Evolutionary conservation across 345 rosid genomes (phyloP).

Genomic region (Aquilaria malaccensis): DNA sequence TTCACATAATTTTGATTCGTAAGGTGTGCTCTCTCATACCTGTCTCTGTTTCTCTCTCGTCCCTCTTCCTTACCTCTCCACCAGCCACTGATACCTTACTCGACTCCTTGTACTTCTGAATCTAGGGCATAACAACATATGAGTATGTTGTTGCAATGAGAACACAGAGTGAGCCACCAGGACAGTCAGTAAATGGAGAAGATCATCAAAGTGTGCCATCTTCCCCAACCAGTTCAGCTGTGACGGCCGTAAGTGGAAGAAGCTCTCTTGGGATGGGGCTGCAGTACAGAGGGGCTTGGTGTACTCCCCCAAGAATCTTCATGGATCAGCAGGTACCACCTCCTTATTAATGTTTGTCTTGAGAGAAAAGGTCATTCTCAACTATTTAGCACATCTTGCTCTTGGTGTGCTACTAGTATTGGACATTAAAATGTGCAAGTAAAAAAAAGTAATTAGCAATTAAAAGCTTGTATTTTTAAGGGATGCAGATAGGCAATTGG

Average conservation of each 20-base stretch:
- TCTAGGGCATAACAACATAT: slow-evolving; percentile 88
- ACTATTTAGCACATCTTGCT: too few relatives aligned
- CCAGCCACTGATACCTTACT: slow-evolving; percentile 6
- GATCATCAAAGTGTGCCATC: slow-evolving; percentile 65
- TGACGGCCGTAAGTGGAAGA: slow-evolving; percentile 76
- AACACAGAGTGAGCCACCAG: slow-evolving; percentile 74
- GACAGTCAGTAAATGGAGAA: slow-evolving; percentile 59
- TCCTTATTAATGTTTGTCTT: neutral
- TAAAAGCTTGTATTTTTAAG: neutral
- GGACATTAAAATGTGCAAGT: neutral
- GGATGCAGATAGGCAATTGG: neutral
- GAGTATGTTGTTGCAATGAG: slow-evolving; percentile 95
- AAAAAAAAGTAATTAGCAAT: neutral
- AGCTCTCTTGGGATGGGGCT: slow-evolving; percentile 83
- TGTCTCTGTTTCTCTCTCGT: neutral
- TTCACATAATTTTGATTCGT: slow-evolving; percentile 81
- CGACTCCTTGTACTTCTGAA: slow-evolving; percentile 9
- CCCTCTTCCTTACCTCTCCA: neutral
- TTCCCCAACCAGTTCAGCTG: slow-evolving; percentile 83
- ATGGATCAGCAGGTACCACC: slow-evolving; percentile 77
- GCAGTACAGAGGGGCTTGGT: slow-evolving; percentile 86
- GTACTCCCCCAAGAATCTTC: slow-evolving; percentile 97
- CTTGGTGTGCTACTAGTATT: neutral
- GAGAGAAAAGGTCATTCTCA: neutral
- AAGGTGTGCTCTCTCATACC: slow-evolving; percentile 37